These are phyloP conservation scores for Cymbopogon flexuosus DNA, from an alignment of 202 grass and related monocot species.

Conservation along the genomic window DNA sequence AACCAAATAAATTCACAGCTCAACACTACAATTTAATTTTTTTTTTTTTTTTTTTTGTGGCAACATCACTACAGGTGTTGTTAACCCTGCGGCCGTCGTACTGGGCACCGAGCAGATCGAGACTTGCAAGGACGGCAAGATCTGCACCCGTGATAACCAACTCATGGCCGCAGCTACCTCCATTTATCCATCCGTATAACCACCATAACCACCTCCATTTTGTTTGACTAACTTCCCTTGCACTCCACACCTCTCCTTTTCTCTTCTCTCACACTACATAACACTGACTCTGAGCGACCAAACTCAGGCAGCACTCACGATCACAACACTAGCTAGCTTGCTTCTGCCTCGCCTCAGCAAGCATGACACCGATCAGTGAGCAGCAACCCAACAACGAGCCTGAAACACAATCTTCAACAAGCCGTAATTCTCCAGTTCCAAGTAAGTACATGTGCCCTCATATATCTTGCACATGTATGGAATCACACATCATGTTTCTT, in stretches of 20 bases:
- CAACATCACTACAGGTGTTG: neutral
- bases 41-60: no score
- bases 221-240: constrained; percentile 63
- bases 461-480: neutral
- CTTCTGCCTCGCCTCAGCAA: neutral
- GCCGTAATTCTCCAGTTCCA: constrained; percentile 4
- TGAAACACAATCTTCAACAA: constrained; percentile 1
- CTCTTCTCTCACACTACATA: neutral
- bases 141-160: constrained; percentile 23
- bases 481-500: neutral
- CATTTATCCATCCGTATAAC: constrained; percentile 44
- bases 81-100: neutral
- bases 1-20: neutral
- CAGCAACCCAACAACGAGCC: neutral
- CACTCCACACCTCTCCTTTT: constrained; percentile 53
- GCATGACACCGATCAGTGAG: constrained; percentile 36
- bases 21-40: neutral
- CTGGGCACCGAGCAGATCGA: constrained; percentile 13
- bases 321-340: neutral
- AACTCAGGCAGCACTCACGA: constrained; percentile 15
- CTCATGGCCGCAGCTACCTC: constrained; percentile 36
- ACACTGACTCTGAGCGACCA: constrained; percentile 18
- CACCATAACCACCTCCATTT: constrained; percentile 78
- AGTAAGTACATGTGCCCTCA: constrained; percentile 1
- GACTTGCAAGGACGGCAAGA: constrained; percentile 38